Evolutionary conservation across 805 yeast genomes (phyloP).

Genomic region (Metschnikowia drakensbergensis): DNA sequence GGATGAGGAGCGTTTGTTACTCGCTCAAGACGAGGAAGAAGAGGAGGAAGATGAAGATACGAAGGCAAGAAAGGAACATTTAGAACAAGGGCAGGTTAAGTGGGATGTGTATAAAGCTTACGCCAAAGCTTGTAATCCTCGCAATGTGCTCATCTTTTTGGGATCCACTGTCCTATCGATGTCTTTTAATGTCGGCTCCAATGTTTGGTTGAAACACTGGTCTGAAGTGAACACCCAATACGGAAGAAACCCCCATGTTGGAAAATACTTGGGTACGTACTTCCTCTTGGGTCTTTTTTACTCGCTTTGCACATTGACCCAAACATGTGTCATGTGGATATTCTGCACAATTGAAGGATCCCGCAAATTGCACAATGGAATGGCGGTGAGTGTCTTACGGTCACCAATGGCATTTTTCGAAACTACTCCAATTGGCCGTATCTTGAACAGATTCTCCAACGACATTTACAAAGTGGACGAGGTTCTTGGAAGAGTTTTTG

Average conservation of each 20-base stretch:
- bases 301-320: constrained; percentile 57
- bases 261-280: constrained; percentile 70
- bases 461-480: constrained; percentile 91
- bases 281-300: constrained; percentile 68
- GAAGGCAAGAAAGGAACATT: constrained; percentile 61
- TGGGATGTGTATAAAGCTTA: constrained; percentile 81
- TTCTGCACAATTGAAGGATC: constrained; percentile 84
- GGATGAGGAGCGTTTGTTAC: constrained; percentile 31
- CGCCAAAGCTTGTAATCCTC: constrained; percentile 81
- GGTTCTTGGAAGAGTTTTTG: constrained; percentile 62
- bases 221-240: constrained; percentile 75
- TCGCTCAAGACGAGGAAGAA: constrained; percentile 34
- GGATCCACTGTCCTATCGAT: constrained; percentile 54
- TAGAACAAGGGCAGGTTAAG: constrained; percentile 91
- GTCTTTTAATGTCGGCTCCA: constrained; percentile 61
- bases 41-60: constrained; percentile 36
- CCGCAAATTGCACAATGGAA: constrained; percentile 62
- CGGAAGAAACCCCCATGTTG: constrained; percentile 72
- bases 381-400: constrained; percentile 69
- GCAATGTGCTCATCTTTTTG: constrained; percentile 57
- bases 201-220: constrained; percentile 96
- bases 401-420: constrained; percentile 97
- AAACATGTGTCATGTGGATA: constrained; percentile 70
- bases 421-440: constrained; percentile 92
- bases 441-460: constrained; percentile 84